Conservation (phyloP, 768 basidiomycete genomes). For the Panaeolus papilionaceus region DNA sequence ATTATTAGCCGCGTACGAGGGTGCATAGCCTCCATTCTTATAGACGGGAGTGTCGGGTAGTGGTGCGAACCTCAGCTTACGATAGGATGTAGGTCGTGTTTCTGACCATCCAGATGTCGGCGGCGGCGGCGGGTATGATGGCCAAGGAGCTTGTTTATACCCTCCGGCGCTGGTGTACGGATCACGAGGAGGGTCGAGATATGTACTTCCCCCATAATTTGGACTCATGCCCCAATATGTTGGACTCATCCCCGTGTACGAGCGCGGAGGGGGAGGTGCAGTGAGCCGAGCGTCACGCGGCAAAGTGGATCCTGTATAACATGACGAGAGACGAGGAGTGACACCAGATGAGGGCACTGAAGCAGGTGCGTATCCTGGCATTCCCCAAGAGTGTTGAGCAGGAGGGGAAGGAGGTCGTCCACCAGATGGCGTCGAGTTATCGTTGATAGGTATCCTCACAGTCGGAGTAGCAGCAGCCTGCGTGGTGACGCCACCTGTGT, state of each 20-base stretch:
- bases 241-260: constrained; percentile 9
- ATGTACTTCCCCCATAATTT: neutral
- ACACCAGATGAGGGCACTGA: neutral
- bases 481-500: neutral
- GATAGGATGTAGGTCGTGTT: constrained; percentile 14
- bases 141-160: constrained; percentile 12
- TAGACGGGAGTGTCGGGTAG: constrained; percentile 19
- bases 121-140: constrained; percentile 12
- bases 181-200: neutral
- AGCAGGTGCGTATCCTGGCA: neutral
- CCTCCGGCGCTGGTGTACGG: neutral
- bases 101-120: constrained; percentile 15
- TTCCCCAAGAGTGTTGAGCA: neutral
- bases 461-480: neutral
- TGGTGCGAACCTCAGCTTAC: constrained; percentile 26
- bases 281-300: constrained; percentile 10
- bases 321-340: neutral
- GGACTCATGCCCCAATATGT: constrained; percentile 5
- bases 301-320: constrained; percentile 9
- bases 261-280: constrained; percentile 10
- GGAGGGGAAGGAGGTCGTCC: neutral
- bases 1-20: constrained; percentile 10
- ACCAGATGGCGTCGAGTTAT: constrained; percentile 4
- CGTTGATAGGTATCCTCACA: constrained; percentile 11
- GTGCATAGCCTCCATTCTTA: constrained; percentile 15